Base-by-base conservation (phyloP, 2,329 filamentous ascomycete species). In the Colletotrichum liaoningense region DNA sequence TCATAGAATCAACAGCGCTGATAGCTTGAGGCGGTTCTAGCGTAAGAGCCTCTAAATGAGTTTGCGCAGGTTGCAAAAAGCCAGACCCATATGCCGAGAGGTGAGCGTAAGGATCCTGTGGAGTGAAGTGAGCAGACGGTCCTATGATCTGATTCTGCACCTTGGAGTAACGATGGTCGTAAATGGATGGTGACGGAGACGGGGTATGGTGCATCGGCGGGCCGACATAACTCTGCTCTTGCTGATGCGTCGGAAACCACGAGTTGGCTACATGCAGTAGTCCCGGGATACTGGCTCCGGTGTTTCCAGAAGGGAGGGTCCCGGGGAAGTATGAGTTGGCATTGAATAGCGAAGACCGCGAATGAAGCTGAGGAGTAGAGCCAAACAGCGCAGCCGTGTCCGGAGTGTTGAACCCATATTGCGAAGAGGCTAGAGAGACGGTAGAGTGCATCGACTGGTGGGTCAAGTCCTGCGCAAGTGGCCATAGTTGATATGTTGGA, bases 11-110 rank as follows among this genome's bases (percentile, higher is more conserved):
- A 7, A 16, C 38, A 46, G 33, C 38, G 14, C 22, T 54, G 7
- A 81, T 81, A 64, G 73, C 75, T 74, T 54, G 63, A 24, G 56
- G 35, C 24, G 56, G 68, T 35, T 82, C 79, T 5, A 84, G 76
- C 6, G 79, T 79, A 6, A 83, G 77, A 26, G 79, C 79, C 66
- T 81, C 80, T 8, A 83, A 59, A 33, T 78, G 77, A 58, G 80
- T 80, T 9, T 79, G 70, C 19, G 59, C 24, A 16, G 67, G 70
- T n/a, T 70, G 70, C 9, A 52, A 38, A 26, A 70, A 56, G 60
- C 60, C 38, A 22, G 55, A 42, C 8, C 60, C 67, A 8, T 62
- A 73, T 16, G 26, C n/a, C 11, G 52, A 28, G 24, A 58, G 33
- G 6, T 12, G 60, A 19, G 35, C 11, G 57, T 56, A 65, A 9